These are phyloP conservation scores for Leishmania gerbilli DNA, from an alignment of 208 protist species.

Conservation along the genomic window DNA sequence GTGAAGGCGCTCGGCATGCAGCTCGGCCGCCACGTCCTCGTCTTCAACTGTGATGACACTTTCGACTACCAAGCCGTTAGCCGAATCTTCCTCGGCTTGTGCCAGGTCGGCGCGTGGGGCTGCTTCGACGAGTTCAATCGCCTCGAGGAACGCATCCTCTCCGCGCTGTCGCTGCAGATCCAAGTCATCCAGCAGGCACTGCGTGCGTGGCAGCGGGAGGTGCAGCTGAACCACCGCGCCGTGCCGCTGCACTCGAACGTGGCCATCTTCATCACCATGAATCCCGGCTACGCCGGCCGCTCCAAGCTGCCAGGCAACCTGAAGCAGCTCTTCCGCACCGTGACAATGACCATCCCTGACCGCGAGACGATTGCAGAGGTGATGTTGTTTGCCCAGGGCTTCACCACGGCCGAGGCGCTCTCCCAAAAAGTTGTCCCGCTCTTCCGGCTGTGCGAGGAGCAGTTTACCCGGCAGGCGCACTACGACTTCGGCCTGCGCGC, in stretches of 20 bases:
- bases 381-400: constrained; percentile 99
- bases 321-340: constrained; percentile 99
- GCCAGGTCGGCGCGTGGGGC: constrained; percentile 99
- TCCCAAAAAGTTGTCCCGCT: constrained; percentile 98
- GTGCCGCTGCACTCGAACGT: constrained; percentile 94
- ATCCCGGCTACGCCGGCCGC: constrained; percentile 99
- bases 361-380: constrained; percentile 99
- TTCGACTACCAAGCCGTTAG: constrained; percentile 99
- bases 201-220: constrained; percentile 42
- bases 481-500: constrained; percentile 99
- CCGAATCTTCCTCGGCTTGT: constrained; percentile 99
- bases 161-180: constrained; percentile 99
- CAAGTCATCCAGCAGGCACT: constrained; percentile 97
- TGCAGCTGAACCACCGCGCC: constrained; percentile 91
- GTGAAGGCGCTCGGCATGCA: constrained; percentile 98
- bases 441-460: constrained; percentile 98
- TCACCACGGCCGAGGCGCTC: constrained; percentile 96
- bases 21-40: constrained; percentile 97
- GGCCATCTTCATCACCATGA: constrained; percentile 99
- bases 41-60: constrained; percentile 99
- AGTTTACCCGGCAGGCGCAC: constrained; percentile 98
- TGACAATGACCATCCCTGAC: constrained; percentile 99
- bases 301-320: constrained; percentile 99
- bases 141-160: constrained; percentile 99
- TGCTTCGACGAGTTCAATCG: constrained; percentile 99